These are phyloP conservation scores for Psilocybe azurescens DNA, from an alignment of 768 basidiomycete genomes.

Conservation along the genomic window DNA sequence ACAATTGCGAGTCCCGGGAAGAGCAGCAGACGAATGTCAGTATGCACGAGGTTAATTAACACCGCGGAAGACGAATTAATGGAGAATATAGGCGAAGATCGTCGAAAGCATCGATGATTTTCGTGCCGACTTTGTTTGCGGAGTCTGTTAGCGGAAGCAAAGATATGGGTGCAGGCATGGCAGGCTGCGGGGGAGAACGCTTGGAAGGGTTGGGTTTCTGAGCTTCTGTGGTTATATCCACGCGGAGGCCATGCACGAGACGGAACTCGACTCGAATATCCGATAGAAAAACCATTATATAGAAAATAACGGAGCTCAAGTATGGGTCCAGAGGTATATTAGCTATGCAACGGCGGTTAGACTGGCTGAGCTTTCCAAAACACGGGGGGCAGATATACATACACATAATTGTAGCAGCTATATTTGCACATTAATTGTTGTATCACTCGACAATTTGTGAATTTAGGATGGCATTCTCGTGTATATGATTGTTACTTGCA, in stretches of 20 bases:
- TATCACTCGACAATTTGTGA: neutral
- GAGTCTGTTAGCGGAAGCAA: neutral
- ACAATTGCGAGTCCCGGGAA: neutral
- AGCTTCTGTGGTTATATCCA: slow-evolving; percentile 17
- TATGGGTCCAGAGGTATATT: neutral
- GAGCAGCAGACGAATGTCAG: slow-evolving; percentile 6
- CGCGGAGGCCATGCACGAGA: slow-evolving; percentile 30
- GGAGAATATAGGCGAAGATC: slow-evolving; percentile 1
- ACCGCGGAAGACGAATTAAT: slow-evolving; percentile 1
- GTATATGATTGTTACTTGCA: slow-evolving; percentile 14
- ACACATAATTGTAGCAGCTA: slow-evolving; percentile 5
- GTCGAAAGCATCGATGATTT: neutral
- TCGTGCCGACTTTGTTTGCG: neutral
- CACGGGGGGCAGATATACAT: slow-evolving; percentile 1
- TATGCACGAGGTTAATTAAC: slow-evolving; percentile 10
- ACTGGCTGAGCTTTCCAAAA: slow-evolving; percentile 6
- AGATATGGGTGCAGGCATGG: slow-evolving; percentile 1
- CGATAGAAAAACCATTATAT: neutral
- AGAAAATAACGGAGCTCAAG: neutral
- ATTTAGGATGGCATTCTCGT: slow-evolving; percentile 15
- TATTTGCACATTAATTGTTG: neutral
- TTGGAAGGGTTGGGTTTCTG: neutral
- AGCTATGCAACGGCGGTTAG: neutral
- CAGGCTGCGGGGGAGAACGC: slow-evolving; percentile 12
- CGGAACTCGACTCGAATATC: slow-evolving; percentile 23